These are phyloP conservation scores for Eutypella sp. DNA, from an alignment of 2,329 filamentous ascomycete genomes.

Conservation along the genomic window DNA sequence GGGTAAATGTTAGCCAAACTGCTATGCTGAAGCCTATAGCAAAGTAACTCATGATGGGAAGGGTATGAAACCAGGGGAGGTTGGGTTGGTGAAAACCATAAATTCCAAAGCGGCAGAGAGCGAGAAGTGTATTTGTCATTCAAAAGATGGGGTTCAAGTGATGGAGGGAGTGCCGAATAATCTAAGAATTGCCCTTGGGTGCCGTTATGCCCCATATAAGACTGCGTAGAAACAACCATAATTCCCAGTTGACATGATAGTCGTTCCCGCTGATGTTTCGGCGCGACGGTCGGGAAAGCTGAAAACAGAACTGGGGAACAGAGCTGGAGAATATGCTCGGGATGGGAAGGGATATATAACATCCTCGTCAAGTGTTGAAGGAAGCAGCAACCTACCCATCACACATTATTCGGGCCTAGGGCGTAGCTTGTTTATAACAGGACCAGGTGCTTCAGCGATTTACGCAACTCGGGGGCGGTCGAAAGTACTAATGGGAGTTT, in stretches of 20 bases:
- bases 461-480: slow-evolving; percentile 6
- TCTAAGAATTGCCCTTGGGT: too few relatives aligned
- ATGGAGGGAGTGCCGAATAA: neutral
- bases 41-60: slow-evolving; percentile 16
- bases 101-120: too few relatives aligned
- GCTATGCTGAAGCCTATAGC: slow-evolving; percentile 15
- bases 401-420: slow-evolving; percentile 18
- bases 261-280: too few relatives aligned
- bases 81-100: neutral
- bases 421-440: slow-evolving; percentile 12
- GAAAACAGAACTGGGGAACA: too few relatives aligned
- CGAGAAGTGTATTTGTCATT: neutral
- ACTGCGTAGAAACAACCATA: too few relatives aligned
- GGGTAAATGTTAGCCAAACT: slow-evolving; percentile 28
- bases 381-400: slow-evolving; percentile 22
- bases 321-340: neutral
- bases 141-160: neutral
- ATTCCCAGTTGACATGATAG: too few relatives aligned
- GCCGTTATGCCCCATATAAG: too few relatives aligned
- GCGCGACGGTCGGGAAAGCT: too few relatives aligned
- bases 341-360: neutral
- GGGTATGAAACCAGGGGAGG: neutral
- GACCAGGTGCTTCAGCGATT: slow-evolving; percentile 13
- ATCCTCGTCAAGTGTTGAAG: neutral
- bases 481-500: slow-evolving; percentile 6